Evolutionary conservation across 805 yeast species (phyloP), one percentile per base, ranked within the genome.

Genomic region (Deakozyma indianensis): DNA sequence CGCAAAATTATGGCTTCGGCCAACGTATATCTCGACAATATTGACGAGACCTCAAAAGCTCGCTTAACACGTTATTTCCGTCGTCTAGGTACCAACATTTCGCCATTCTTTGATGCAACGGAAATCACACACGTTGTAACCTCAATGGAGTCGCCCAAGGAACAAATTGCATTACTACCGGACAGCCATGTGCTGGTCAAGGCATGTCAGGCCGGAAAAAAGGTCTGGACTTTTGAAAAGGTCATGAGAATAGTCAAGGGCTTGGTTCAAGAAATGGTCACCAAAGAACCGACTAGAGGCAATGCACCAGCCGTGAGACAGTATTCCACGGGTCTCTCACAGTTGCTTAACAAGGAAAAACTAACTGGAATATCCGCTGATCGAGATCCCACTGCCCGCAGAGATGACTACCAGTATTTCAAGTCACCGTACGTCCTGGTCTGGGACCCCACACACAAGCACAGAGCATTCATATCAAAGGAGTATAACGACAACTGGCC

Each of bases 191-290:
- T 85, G 5, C 73, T 86, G 52, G 68, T 73, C 45, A 72, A 76
- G 50, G 94, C 88, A 3, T 60, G 64, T 25, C 68, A 67, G 43
- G 71, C 70, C 44, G 77, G 75, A 49, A 74, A 82, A 60, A 85
- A 88, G 60, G 82, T 88, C 22, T 90, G 96, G 96, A 76, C 80
- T 35, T 79, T 75, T 55, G 94, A 85, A 46, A 90, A 88, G 61
- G 86, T 88, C 1, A 73, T 78, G 55, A 66, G 95, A 44, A 88
- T 88, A 56, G 69, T 87, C 60, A 73, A 32, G 16, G 38, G 38
- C 38, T n/a, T 32, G 38, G 38, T 32, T 5, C 38, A 32, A n/a
- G 38, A 32, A 32, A 32, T 32, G 38, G 38, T 32, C 18, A n/a
- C 18, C 38, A 32, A 32, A n/a, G 38, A 32, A n/a, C 38, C 38